These are phyloP conservation scores for Scorias spongiosa DNA, from an alignment of 2,329 filamentous ascomycete species.

Conservation along the genomic window DNA sequence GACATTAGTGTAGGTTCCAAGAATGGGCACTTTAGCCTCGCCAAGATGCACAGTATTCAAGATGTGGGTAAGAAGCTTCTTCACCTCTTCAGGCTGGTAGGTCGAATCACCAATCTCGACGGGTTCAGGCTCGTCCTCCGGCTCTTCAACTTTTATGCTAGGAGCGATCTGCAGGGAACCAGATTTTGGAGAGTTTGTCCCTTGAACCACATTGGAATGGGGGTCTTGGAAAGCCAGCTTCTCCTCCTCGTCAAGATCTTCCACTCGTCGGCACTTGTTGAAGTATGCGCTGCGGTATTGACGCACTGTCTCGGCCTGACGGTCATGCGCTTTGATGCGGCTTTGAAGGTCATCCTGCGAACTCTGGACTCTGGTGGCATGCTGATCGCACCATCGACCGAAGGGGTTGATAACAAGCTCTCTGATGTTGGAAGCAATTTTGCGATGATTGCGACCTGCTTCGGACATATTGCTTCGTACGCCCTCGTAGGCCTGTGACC, in stretches of 20 bases:
- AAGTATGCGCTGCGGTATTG: constrained; percentile 94
- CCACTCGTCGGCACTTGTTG: constrained; percentile 93
- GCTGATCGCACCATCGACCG: constrained; percentile 87
- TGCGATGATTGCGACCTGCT: constrained; percentile 76
- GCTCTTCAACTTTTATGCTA: constrained; percentile 67
- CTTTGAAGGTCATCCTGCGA: constrained; percentile 88
- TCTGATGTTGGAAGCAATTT: constrained; percentile 91
- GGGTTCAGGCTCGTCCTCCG: constrained; percentile 59
- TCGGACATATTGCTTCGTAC: constrained; percentile 86
- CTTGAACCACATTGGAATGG: constrained; percentile 29
- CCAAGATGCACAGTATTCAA: constrained; percentile 72
- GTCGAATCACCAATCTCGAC: constrained; percentile 83
- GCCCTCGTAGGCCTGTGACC: constrained; percentile 70
- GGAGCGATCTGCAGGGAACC: constrained; percentile 42
- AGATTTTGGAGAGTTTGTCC: constrained; percentile 32
- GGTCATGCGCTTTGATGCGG: constrained; percentile 84
- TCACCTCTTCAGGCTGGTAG: constrained; percentile 73
- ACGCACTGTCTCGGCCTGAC: constrained; percentile 76
- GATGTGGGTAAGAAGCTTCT: constrained; percentile 78
- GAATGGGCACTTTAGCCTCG: constrained; percentile 87
- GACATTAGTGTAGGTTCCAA: constrained; percentile 88
- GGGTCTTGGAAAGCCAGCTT: constrained; percentile 94
- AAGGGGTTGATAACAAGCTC: constrained; percentile 93
- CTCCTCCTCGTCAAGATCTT: constrained; percentile 96
- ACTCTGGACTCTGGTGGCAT: constrained; percentile 78